These are phyloP conservation scores for Colletotrichum trifolii DNA, from an alignment of 2,329 filamentous ascomycete genomes.

Conservation along the genomic window DNA sequence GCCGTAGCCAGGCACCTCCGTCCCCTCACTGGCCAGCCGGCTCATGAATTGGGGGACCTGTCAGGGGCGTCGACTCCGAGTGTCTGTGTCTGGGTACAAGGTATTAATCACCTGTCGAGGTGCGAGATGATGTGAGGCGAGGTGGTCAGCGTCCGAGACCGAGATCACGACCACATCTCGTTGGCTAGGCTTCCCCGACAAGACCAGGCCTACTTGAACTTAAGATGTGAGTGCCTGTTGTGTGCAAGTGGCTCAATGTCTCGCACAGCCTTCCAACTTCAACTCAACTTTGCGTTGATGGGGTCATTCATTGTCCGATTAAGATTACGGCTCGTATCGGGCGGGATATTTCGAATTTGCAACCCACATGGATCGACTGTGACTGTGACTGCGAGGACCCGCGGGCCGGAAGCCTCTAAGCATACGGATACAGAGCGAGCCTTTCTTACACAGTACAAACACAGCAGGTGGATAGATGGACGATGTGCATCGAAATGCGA, in stretches of 20 bases:
- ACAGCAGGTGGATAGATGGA: background rate
- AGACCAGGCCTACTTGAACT: background rate
- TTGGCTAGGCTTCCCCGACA: background rate
- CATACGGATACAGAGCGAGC: no score
- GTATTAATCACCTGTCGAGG: background rate
- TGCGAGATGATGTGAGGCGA: background rate
- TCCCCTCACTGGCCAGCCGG: slow-evolving; percentile 22
- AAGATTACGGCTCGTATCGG: slow-evolving; percentile 31
- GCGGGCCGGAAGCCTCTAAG: no score
- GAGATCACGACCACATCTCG: background rate
- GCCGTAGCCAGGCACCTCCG: slow-evolving; percentile 19
- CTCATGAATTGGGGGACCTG: slow-evolving; percentile 9
- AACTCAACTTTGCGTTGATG: background rate
- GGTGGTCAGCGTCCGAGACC: background rate
- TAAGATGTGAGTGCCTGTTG: background rate
- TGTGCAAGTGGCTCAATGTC: background rate
- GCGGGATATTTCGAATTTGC: slow-evolving; percentile 10
- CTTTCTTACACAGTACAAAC: background rate
- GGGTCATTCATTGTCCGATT: background rate
- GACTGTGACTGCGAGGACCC: no score
- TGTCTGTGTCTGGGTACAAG: slow-evolving; percentile 10
- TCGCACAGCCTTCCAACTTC: no score
- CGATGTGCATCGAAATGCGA: no score
- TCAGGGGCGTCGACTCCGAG: slow-evolving; percentile 11
- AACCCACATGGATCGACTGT: background rate